Evolutionary conservation across 176 grass and related monocot species (phyloP), one percentile per base, ranked within the genome.

Genomic region (Aegilops longissima): DNA sequence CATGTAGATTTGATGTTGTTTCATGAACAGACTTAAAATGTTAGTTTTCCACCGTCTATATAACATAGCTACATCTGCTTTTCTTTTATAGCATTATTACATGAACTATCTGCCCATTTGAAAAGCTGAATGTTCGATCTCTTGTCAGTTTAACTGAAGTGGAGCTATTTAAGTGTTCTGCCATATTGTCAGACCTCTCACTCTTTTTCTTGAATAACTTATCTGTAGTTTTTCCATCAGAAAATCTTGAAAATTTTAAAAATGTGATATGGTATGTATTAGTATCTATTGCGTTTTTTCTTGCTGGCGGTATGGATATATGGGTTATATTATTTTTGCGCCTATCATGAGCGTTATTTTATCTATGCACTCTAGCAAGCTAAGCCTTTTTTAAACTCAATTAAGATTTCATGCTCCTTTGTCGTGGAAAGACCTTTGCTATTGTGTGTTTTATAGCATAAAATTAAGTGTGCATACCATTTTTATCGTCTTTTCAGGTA

Each of bases 401-500:
- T 61, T 62, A 21, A 36, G 14, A 71, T 64, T 82, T 30, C 23
- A 39, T 42, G 39, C 29, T 33, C 63, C 33, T 62, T 51, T 49
- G 40, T 77, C 34, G 4, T 9, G 12, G 29, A 10, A 67, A 31
- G 24, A 29, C 13, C 52, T 9, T 31, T 87, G 6, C 33, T 81
- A 35, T 82, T 56, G 23, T 34, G n/a, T 3, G 72, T 39, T 70
- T 27, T 63, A 34, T 79, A 6, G 5, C 52, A 12, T 42, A 69
- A 24, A 18, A 73, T 56, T 68, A 64, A 80, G 52, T 54, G 23
- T 5, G 34, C 65, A 21, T 31, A 16, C 18, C 31, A 11, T 66
- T 42, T 81, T n/a, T 36, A 12, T 73, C 38, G 4, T 56, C 13
- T 38, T 86, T 71, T 86, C 76, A 99, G 97, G 80, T 96, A 87